Base-by-base conservation (phyloP, 2,329 filamentous ascomycete species). In the Ophiostoma himal-ulmi region DNA sequence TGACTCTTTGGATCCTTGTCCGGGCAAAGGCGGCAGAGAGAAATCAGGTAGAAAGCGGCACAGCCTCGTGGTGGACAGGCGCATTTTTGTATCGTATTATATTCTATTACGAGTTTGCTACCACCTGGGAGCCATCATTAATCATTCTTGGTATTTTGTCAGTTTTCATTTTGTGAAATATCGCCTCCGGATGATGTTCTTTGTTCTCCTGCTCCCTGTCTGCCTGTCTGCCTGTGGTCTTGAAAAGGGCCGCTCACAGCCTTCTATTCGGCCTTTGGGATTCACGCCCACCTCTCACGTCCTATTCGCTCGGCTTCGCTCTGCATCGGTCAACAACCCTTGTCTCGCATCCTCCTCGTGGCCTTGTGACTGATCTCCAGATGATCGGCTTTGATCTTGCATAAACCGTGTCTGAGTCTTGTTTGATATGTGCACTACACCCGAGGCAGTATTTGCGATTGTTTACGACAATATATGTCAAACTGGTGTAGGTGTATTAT, bases 321-420 rank as follows among this genome's bases (percentile, higher is more conserved):
- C 8, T 60, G 11, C 26, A 34, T 62, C 26, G 57, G 36, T 62
- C 52, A 57, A 62, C 26, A 62, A 34, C 13, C 20, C 57, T 3
- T 30, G 57, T 62, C 57, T 57, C 8, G 57, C 22, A 62, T 34
- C n/a, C 57, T 17, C 57, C 57, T 17, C 26, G 57, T 62, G 57
- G 57, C 57, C 57, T 13, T 62, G 57, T 62, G 57, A 62, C 57
- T 62, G 57, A 34, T 62, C 57, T 62, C 57, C 57, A 30, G 20
- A 62, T 62, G 57, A 62, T 62, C 57, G 8, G 22, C 57, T 62
- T 62, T 62, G 57, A 62, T 62, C 57, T 62, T 62, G 57, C 57
- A 62, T 62, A 62, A 34, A 34, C 57, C 13, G 57, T 17, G 57
- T 62, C 57, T 60, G 13, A 36, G 13, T 13, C 1, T 34, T 30